Conservation (phyloP, 257 asterid species). For the Primulina eburnea region DNA sequence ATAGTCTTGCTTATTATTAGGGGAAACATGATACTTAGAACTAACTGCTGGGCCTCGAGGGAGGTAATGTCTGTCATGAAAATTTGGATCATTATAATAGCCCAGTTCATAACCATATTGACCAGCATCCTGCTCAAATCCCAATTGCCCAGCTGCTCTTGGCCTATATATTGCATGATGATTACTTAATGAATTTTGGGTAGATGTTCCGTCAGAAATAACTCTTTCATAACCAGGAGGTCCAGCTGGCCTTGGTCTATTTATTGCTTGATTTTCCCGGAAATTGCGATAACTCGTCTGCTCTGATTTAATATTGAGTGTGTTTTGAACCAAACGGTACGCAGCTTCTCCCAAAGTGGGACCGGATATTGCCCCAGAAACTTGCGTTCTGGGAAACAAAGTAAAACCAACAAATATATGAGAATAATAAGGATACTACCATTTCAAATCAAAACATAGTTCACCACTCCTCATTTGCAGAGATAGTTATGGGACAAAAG, state of each 20-base stretch:
- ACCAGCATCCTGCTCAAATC: constrained; percentile 37
- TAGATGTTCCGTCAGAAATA: constrained; percentile 32
- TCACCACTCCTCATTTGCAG: neutral
- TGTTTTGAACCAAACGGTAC: constrained; percentile 71
- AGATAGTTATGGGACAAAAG: neutral
- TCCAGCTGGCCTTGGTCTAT: constrained; percentile 69
- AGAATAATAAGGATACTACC: neutral
- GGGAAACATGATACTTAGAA: constrained; percentile 33
- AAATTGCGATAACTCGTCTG: constrained; percentile 35
- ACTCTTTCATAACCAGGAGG: constrained; percentile 73
- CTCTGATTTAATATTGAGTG: constrained; percentile 57
- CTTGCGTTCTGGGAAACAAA: constrained; percentile 58
- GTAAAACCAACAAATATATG: constrained; percentile 15
- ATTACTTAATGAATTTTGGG: constrained; percentile 30
- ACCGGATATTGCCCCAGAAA: constrained; percentile 82
- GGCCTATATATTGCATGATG: constrained; percentile 40
- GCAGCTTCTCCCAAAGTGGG: constrained; percentile 90
- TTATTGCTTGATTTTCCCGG: constrained; percentile 37
- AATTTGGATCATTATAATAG: constrained; percentile 37
- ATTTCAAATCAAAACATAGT: neutral
- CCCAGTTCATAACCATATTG: constrained; percentile 39
- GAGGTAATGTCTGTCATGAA: constrained; percentile 26
- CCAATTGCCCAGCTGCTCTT: constrained; percentile 44
- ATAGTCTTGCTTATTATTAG: constrained; percentile 35
- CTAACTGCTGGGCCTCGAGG: constrained; percentile 39